Evolutionary conservation across 1,139 yeast species (phyloP).

Genomic region (Meyerozyma elateridarum): DNA sequence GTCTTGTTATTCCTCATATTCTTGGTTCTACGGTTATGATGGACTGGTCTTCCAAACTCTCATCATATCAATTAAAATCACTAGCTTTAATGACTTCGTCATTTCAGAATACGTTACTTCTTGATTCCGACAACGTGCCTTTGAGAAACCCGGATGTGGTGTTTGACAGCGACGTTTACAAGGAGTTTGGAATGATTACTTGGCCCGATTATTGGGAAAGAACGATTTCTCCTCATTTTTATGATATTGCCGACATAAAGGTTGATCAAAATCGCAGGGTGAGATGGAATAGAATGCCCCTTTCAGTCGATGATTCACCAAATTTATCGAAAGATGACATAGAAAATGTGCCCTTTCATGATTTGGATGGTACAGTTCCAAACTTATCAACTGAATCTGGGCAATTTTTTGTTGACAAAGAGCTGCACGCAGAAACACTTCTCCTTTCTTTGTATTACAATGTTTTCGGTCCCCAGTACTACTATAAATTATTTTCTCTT

Average conservation of each 20-base stretch:
- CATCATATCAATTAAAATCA: constrained; percentile 14
- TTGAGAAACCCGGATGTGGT: constrained; percentile 15
- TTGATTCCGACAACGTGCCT: constrained; percentile 16
- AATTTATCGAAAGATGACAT: constrained; percentile 9
- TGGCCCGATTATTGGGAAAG: constrained; percentile 20
- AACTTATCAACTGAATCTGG: constrained; percentile 65
- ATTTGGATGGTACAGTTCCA: constrained; percentile 53
- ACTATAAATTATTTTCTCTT: constrained; percentile 52
- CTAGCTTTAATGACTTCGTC: constrained; percentile 15
- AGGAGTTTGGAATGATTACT: constrained; percentile 12
- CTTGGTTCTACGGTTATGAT: constrained; percentile 4
- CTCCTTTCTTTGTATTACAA: constrained; percentile 53
- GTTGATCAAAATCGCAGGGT: constrained; percentile 6
- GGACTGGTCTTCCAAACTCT: constrained; percentile 3
- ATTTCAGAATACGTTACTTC: constrained; percentile 15
- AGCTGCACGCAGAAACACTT: constrained; percentile 48
- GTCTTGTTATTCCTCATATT: constrained; percentile 18
- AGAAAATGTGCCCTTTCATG: constrained; percentile 36
- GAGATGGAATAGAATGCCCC: constrained; percentile 2
- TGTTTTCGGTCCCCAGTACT: constrained; percentile 52
- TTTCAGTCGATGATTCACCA: not conserved
- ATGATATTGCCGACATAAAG: constrained; percentile 12
- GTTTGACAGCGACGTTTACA: constrained; percentile 27
- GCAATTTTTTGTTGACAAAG: constrained; percentile 51
- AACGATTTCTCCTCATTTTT: constrained; percentile 14